These are phyloP conservation scores for Penicillium tannophilum DNA, from an alignment of 495 filamentous ascomycete genomes.

Conservation along the genomic window DNA sequence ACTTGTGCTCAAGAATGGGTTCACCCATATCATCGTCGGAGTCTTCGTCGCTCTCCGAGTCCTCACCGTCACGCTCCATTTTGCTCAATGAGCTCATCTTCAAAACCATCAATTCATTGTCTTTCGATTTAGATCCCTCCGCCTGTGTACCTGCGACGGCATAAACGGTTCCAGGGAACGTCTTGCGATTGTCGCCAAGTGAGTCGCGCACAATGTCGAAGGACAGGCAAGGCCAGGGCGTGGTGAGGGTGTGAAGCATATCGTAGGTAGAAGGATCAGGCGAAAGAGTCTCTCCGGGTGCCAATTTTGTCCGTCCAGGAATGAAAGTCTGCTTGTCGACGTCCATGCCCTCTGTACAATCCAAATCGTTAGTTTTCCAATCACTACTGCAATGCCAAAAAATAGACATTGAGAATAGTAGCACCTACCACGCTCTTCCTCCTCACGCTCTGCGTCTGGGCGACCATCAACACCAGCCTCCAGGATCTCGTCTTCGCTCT, in stretches of 20 bases:
- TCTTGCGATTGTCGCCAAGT: conserved; percentile 86
- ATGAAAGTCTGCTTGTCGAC: conserved; percentile 92
- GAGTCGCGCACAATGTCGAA: conserved; percentile 89
- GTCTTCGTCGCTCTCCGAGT: conserved; percentile 74
- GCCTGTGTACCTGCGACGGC: conserved; percentile 94
- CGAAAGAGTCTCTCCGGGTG: conserved; percentile 83
- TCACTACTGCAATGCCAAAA: neutral
- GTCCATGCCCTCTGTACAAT: conserved; percentile 72
- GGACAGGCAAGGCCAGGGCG: conserved; percentile 94
- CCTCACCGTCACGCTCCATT: conserved; percentile 74
- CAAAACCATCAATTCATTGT: conserved; percentile 93
- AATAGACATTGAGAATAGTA: conserved; percentile 1
- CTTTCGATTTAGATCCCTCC: conserved; percentile 67
- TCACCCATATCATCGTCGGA: conserved; percentile 77
- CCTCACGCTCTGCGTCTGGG: conserved; percentile 89
- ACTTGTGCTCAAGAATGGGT: conserved; percentile 90
- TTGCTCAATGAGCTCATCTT: conserved; percentile 89
- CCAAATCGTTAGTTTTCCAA: neutral
- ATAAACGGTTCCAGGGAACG: conserved; percentile 91
- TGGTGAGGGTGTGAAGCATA: conserved; percentile 90
- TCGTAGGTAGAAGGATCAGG: conserved; percentile 92
- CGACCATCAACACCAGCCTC: conserved; percentile 93
- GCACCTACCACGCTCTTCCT: conserved; percentile 69
- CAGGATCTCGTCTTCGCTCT: conserved; percentile 93
- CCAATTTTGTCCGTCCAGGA: conserved; percentile 82